Conservation (phyloP, 2,329 filamentous ascomycete genomes). For the Aspergillus japonicus region DNA sequence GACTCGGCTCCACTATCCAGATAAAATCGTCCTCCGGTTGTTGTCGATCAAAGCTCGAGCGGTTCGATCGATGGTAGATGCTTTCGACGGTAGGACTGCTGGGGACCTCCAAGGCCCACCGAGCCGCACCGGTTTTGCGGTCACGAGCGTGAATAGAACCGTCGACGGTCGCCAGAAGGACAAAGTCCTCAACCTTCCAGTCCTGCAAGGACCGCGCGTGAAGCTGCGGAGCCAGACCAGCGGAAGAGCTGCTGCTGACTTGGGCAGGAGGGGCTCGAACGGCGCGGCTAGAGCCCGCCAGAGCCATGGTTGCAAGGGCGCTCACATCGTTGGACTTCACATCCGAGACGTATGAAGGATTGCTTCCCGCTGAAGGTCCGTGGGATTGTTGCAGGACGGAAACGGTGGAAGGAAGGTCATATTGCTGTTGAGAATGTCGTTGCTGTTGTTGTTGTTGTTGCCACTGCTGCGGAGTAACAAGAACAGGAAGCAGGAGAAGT, state of each 20-base stretch:
- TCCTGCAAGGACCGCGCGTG: conserved; percentile 96
- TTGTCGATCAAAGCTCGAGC: conserved; percentile 59
- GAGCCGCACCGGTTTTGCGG: conserved; percentile 76
- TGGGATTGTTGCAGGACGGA: conserved; percentile 28
- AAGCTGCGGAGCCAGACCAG: conserved; percentile 76
- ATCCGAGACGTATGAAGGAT: conserved; percentile 27
- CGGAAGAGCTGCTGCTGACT: conserved; percentile 61
- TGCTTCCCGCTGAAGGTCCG: conserved; percentile 20
- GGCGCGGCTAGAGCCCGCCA: conserved; percentile 70
- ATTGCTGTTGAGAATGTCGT: conserved; percentile 21
- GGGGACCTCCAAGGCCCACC: conserved; percentile 77
- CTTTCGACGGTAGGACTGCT: conserved; percentile 90
- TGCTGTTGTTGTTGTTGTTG: conserved; percentile 35
- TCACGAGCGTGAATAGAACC: conserved; percentile 91
- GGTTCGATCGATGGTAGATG: conserved; percentile 71
- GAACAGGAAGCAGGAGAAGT: conserved; percentile 58
- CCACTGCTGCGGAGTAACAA: conserved; percentile 66
- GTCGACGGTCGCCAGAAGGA: conserved; percentile 99
- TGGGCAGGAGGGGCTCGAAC: conserved; percentile 91
- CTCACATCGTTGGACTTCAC: conserved; percentile 67
- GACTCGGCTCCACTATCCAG: conserved; percentile 92
- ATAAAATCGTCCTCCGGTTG: conserved; percentile 75
- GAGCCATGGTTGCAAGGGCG: conserved; percentile 97
- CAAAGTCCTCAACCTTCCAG: conserved; percentile 99
- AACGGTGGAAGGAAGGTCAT: conserved; percentile 29